Evolutionary conservation across 768 basidiomycete genomes (phyloP), one percentile per base, ranked within the genome.

Genomic region (Fomitopsis pulvina): DNA sequence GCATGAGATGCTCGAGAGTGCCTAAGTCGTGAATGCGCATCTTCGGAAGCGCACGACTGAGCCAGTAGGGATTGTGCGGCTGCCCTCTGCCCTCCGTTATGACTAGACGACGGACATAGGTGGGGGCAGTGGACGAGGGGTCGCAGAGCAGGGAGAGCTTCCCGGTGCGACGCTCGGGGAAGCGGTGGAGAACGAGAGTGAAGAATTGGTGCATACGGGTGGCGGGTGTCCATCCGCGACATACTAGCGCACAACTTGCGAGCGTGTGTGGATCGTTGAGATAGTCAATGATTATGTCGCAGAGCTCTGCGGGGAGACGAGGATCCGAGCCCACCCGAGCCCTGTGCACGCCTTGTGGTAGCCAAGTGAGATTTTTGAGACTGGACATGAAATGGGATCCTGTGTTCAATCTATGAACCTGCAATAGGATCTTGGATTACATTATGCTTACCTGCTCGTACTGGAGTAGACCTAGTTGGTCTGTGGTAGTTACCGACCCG

Each of bases 251-350:
- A 8, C 32, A 52, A 38, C 53, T 56, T 28, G 52, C 46, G 0
- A 58, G 45, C 14, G 52, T 47, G 18, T 50, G 52, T 9, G 22
- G 47, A 26, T 51, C 30, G n/a, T 51, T 28, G 1, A 58, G 45
- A 24, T 53, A 32, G 38, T 58, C 57, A 32, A 58, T 47, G 28
- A 56, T 55, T 8, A 45, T 46, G 40, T 57, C 57, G 14, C 52
- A 11, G n/a, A 57, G 48, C 22, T 57, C 57, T 9, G 54, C 34
- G 11, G 57, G 57, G 1, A 57, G 10, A n/a, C n/a, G n/a, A n/a
- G n/a, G n/a, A n/a, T n/a, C n/a, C n/a, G n/a, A n/a, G n/a, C n/a
- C n/a, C n/a, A n/a, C n/a, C n/a, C n/a, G n/a, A n/a, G n/a, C n/a
- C n/a, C n/a, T n/a, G n/a, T n/a, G n/a, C n/a, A n/a, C n/a, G n/a